These are phyloP conservation scores for Acacia acuminata DNA, from an alignment of 306 rosid species.

Conservation along the genomic window DNA sequence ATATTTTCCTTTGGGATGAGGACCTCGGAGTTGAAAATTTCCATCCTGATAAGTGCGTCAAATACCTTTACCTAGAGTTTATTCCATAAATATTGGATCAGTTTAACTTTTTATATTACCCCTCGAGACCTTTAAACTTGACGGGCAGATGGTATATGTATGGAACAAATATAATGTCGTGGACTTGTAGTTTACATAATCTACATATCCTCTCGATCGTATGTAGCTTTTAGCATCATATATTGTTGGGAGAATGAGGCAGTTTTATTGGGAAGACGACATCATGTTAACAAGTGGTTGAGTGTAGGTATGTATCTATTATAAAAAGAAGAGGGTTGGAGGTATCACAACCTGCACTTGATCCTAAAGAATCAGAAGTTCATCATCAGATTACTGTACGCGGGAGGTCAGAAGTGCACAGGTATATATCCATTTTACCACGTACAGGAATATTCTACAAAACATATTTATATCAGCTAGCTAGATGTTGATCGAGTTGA, in stretches of 20 bases:
- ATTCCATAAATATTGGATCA: neutral
- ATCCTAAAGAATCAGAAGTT: conserved; percentile 65
- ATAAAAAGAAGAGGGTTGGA: conserved; percentile 71
- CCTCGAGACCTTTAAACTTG: neutral
- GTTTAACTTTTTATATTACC: neutral
- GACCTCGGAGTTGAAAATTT: conserved; percentile 90
- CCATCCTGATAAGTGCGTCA: conserved; percentile 63
- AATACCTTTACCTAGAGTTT: neutral
- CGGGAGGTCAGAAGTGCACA: conserved; percentile 69
- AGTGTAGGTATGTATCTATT: conserved; percentile 69
- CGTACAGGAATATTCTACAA: neutral
- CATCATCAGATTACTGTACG: conserved; percentile 93
- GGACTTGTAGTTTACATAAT: neutral
- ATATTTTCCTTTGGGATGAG: conserved; percentile 97
- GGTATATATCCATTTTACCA: conserved; percentile 38
- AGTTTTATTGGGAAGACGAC: neutral
- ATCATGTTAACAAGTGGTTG: conserved; percentile 3
- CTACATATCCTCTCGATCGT: neutral
- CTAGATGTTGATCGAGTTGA: neutral
- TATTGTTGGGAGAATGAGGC: neutral
- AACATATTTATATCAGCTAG: neutral
- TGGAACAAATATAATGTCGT: neutral
- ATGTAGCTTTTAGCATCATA: neutral
- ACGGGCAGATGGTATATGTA: neutral
- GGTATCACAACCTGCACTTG: conserved; percentile 94